Base-by-base conservation (phyloP, 2,329 filamentous ascomycete species). In the Cercospora berteroae region DNA sequence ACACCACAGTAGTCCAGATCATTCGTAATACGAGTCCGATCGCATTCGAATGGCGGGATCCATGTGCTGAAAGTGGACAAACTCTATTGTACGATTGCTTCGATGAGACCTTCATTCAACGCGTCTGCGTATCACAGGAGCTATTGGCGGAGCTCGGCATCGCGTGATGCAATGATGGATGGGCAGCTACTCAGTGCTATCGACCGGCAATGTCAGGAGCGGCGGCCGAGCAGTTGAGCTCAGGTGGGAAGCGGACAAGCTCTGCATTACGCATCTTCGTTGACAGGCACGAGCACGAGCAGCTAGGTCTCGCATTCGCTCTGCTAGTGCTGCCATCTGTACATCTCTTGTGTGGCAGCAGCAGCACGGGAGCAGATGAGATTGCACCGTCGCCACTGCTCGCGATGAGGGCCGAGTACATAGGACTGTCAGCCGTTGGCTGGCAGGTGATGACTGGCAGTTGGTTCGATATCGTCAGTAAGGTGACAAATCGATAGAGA, bases 401-500 rank as follows among this genome's bases (percentile, higher is more conserved):
- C 33, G 39, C 20, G 9, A 56, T 60, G 48, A 50, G 48, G 20
- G 48, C 31, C 9, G 58, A 61, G 58, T 61, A 61, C 48, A 57
- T 66, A 39, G 64, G 64, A n/a, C 58, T 66, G 44, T 31, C 48
- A 20, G 58, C 58, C 36, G 58, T 66, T 33, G 64, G 58, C 57
- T 66, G 64, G 64, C 64, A 62, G 25, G 58, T 57, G 23, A 66
- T 66, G 64, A 66, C 58, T 23, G 33, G 36, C 13, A 56, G 55
- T 48, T 66, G 58, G 64, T 62, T 23, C n/a, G 48, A 66, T 33
- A 57, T 62, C 18, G 64, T 66, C 23, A 29, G 64, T 62, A 31
- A 25, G 52, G 9, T 23, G 9, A 13, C 9, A 16, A 4, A n/a
- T 10, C 4, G 13, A 27, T 27, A 13, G 20, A 16, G n/a, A 7